Evolutionary conservation across 805 yeast genomes (phyloP), one percentile per base, ranked within the genome.

Genomic region (Pichia paraexigua): DNA sequence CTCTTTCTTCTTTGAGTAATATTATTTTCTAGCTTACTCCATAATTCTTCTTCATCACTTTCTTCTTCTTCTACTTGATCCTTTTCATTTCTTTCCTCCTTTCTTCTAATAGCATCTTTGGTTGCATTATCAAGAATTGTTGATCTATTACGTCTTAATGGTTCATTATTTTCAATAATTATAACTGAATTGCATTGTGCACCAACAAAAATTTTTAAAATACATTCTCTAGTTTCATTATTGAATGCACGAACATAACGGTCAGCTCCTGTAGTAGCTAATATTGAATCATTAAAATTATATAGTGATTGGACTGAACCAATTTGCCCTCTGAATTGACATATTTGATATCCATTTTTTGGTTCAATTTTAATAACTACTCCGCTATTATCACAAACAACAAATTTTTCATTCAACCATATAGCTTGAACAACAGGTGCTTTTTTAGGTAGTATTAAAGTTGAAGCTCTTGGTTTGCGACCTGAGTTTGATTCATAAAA

Each of bases 191-290:
- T 74, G 18, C 88, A 74, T 63, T 87, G 89, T 6, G 88, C 78
- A 2, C 95, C 95, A 27, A 85, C 61, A 60, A 78, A 92, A 6
- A 87, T 85, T 62, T 89, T 89, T 9, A 81, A 89, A 11, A 80
- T 67, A 46, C 80, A 71, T 43, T 78, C 77, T 48, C 95, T 74
- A 1, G 81, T 68, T 2, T 69, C 69, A 5, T 81, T 63, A 54
- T 89, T 85, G 66, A 78, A 92, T 4, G 87, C 87, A 53, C 97
- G 77, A 27, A 88, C 73, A 60, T 89, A 92, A 60, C 96, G 76
- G 63, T 94, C 99, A 22, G 91, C 75, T 0, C 97, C 95, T 43
- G 95, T 97, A 20, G 87, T 74, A 2, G 82, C 82, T 9, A 91
- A 61, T 28, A 84, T 62, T 5, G 71, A 68, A 12, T 70, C 66